These are phyloP conservation scores for Nakazawaea molendinolei DNA, from an alignment of 805 yeast genomes.

Conservation along the genomic window DNA sequence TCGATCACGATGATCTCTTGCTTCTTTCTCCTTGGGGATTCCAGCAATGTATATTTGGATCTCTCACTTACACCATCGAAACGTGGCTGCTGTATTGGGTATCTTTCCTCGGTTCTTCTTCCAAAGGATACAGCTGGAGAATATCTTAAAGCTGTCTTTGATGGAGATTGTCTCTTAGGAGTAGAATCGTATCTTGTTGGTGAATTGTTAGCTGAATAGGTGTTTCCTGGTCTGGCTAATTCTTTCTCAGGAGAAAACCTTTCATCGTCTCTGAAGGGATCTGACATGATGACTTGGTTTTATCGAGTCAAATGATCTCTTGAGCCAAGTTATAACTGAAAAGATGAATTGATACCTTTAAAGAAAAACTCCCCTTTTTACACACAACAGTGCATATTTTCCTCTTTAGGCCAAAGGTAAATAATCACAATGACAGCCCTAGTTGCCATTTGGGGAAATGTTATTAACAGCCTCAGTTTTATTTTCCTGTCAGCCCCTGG, in stretches of 20 bases:
- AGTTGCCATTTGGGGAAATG: no score
- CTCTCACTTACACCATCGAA: constrained; percentile 39
- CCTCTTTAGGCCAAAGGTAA: no score
- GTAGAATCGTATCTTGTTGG: constrained; percentile 1
- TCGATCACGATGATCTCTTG: constrained; percentile 43
- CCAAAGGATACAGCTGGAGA: constrained; percentile 38
- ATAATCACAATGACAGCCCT: no score
- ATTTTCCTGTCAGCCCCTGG: no score
- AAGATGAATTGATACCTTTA: background rate
- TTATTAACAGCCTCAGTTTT: no score
- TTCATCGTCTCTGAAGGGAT: constrained; percentile 22
- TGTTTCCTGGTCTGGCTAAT: constrained; percentile 23
- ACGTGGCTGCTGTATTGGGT: constrained; percentile 15
- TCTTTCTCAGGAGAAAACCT: constrained; percentile 15
- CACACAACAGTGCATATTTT: no score
- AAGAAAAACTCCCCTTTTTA: no score
- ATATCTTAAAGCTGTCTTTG: constrained; percentile 31
- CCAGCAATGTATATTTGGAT: constrained; percentile 59
- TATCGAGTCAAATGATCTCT: no score
- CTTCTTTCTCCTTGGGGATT: constrained; percentile 62
- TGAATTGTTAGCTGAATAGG: constrained; percentile 26
- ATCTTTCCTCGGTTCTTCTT: constrained; percentile 20
- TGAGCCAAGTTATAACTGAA: no score
- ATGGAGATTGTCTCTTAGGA: constrained; percentile 21
- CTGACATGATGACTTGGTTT: constrained; percentile 16